Evolutionary conservation across 163 green algal genomes (phyloP).

Genomic region (Scenedesmus sp.): DNA sequence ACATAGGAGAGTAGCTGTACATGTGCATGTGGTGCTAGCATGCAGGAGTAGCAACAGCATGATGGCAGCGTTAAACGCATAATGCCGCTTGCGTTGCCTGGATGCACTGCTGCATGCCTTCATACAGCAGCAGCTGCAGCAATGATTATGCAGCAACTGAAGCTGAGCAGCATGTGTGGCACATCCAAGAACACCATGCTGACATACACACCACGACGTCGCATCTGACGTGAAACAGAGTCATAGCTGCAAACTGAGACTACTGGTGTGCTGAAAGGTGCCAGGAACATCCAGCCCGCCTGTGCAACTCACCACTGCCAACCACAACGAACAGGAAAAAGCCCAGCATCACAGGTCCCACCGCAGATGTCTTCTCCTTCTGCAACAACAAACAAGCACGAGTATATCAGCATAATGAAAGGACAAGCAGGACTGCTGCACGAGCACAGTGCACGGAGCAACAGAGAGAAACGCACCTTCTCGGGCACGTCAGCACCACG

Average conservation of each 20-base stretch:
- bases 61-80: not conserved
- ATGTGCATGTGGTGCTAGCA: not conserved
- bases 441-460: not conserved
- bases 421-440: not conserved
- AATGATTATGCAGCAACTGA: too few relatives aligned
- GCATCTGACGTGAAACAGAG: not conserved
- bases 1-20: not conserved
- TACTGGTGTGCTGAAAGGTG: not conserved
- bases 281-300: not conserved
- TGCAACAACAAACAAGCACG: not conserved
- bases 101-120: not conserved
- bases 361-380: slow-evolving; percentile 67
- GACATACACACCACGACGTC: not conserved
- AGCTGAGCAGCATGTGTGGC: not conserved
- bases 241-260: not conserved
- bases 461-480: slow-evolving; percentile 51
- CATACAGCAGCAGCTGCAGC: too few relatives aligned
- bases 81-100: not conserved
- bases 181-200: not conserved
- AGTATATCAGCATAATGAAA: not conserved
- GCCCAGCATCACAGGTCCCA: slow-evolving; percentile 83
- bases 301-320: slow-evolving; percentile 73
- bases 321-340: slow-evolving; percentile 94
- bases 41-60: not conserved
- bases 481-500: slow-evolving; percentile 68